Evolutionary conservation across 2,329 filamentous ascomycete genomes (phyloP), one percentile per base, ranked within the genome.

Genomic region (Arthrobotrys sphaeroides): DNA sequence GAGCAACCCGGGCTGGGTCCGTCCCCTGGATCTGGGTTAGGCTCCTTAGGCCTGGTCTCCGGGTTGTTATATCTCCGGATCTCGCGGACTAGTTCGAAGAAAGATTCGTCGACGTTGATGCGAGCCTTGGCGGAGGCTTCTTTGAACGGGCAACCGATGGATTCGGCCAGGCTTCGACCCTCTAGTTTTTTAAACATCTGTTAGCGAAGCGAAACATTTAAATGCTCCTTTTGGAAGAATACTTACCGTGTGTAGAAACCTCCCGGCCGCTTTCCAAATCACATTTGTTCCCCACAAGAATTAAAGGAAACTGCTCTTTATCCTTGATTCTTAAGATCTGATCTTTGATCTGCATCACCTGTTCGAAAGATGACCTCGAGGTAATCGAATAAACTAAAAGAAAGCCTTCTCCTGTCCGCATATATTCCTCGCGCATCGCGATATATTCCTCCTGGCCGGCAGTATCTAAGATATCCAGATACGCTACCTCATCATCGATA

Each of bases 291-390:
- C 93, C 95, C 42, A 98, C 95, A 55, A 99, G 92, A 70, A 98
- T 97, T 86, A 99, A 97, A 80, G 95, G 95, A 86, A 99, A 98
- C 84, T 97, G 97, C 85, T 98, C 95, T 88, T 96, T 97, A 86
- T 98, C 95, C 88, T 99, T 98, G 81, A 98, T 95, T 80, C 95
- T 87, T 80, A 98, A 87, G 82, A 99, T 99, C 85, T 98, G 95
- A 87, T 98, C 94, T 84, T 98, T 94, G 85, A 98, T 97, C 53
- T 93, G 97, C 85, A 93, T 91, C 84, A 99, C 98, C 85, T 98
- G 95, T 83, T 98, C 94, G 82, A 97, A 98, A 81, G 92, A 96
- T 84, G 97, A 93, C 81, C 94, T 89, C 82, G 94, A 97, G 69
- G 92, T 97, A 86, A 99, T 98, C 80, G 93, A 97, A 87, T 98